A percentile compares a stretch with the other conserved stretches of the same genome.
phyloP scores from a whole-genome alignment of 352 stramenopile species.

The Thalassiosira ordinaria region DNA sequence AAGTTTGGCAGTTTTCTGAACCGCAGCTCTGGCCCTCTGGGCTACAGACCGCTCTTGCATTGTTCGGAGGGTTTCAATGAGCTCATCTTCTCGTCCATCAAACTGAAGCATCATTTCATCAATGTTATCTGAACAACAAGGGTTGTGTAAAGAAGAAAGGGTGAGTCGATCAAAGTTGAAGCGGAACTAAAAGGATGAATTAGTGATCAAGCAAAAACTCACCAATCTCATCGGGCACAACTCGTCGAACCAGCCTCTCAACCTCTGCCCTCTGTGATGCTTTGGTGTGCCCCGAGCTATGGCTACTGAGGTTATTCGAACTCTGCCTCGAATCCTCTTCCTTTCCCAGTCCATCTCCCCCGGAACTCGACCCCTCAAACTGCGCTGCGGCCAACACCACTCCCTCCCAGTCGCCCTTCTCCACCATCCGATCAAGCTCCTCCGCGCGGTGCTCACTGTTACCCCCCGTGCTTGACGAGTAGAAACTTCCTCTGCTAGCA shows the following conservation, averaged over 20 bases:
- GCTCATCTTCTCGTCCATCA: conserved; percentile 67
- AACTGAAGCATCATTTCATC: conserved; percentile 87
- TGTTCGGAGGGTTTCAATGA: conserved; percentile 78
- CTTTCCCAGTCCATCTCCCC: conserved; percentile 18
- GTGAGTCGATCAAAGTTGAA: background rate
- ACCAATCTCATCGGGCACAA: conserved; percentile 80
- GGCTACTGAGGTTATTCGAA: too few species aligned
- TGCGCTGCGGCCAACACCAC: conserved; percentile 67
- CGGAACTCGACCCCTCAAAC: conserved; percentile 51
- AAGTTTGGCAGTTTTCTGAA: conserved; percentile 68
- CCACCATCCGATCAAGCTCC: conserved; percentile 67
- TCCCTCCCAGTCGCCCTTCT: conserved; percentile 74
- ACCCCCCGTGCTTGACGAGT: background rate
- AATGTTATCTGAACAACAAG: conserved; percentile 73
- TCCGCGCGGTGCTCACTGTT: conserved; percentile 19
- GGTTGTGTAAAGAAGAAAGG: too few species aligned
- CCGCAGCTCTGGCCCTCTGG: conserved; percentile 65
- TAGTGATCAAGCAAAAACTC: conserved; percentile 9
- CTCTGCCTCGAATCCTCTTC: too few species aligned
- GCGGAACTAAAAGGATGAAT: conserved; percentile 1
- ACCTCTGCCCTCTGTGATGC: conserved; percentile 66
- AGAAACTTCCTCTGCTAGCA: background rate
- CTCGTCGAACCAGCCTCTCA: conserved; percentile 65
- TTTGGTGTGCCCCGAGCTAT: background rate
- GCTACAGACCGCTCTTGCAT: conserved; percentile 80